Evolutionary conservation across 805 yeast genomes (phyloP).

Genomic region (Metschnikowia reukaufii): DNA sequence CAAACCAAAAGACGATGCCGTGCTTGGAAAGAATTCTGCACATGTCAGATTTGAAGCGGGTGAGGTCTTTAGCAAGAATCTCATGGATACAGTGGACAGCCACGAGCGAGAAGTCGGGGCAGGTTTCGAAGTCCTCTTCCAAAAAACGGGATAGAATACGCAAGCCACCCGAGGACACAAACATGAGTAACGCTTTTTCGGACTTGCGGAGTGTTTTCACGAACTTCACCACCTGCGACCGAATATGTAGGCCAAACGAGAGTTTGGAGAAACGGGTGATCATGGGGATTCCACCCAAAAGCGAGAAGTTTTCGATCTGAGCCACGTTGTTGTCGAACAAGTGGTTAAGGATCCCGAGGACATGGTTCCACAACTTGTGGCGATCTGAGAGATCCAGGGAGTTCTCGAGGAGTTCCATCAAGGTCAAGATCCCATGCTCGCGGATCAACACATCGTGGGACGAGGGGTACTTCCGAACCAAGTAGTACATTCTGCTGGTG

Average conservation of each 20-base stretch:
- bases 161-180: slow-evolving; percentile 48
- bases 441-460: slow-evolving; percentile 42
- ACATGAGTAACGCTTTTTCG: slow-evolving; percentile 37
- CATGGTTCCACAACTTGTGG: slow-evolving; percentile 37
- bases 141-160: slow-evolving; percentile 44
- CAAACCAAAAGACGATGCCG: slow-evolving; percentile 46
- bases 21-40: slow-evolving; percentile 43
- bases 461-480: slow-evolving; percentile 39
- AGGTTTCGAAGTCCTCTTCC: slow-evolving; percentile 44
- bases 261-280: slow-evolving; percentile 37
- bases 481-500: slow-evolving; percentile 38
- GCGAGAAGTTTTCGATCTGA: slow-evolving; percentile 42
- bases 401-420: slow-evolving; percentile 40
- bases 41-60: slow-evolving; percentile 42
- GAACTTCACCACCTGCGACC: slow-evolving; percentile 39
- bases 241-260: slow-evolving; percentile 30
- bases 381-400: slow-evolving; percentile 32
- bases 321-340: slow-evolving; percentile 30
- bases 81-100: slow-evolving; percentile 38
- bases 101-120: slow-evolving; percentile 39
- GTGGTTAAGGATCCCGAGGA: slow-evolving; percentile 34
- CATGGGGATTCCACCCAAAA: slow-evolving; percentile 45
- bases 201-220: slow-evolving; percentile 34
- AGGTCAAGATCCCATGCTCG: slow-evolving; percentile 42
- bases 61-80: slow-evolving; percentile 35